Base-by-base conservation (phyloP, 169 alveolate genomes). In the Eimeria mitis region DNA sequence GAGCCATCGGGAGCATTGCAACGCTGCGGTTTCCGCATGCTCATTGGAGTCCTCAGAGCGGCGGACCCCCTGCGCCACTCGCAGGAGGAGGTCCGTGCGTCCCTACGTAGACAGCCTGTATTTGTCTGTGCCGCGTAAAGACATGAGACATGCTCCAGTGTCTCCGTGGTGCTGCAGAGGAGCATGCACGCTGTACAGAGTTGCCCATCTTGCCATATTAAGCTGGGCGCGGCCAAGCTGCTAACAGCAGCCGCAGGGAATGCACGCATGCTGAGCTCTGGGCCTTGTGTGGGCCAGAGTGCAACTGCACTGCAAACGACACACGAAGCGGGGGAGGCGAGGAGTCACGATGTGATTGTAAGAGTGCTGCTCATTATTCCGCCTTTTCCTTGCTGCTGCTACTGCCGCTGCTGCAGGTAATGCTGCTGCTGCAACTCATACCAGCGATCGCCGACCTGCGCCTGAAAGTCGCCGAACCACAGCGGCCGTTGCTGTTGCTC, bases 1-100 rank as follows among this genome's bases (percentile, higher is more conserved):
- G 90, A 83, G 90, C 90, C 90, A 19, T 83, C 90, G 49, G 90
- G 90, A 11, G 90, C 90, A 21, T 44, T 83, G 56, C 90, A 83
- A 56, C 90, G 90, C 71, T 54, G 90, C 37, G 90, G 90, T 75
- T 59, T 83, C 21, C 90, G 90, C 13, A 34, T 83, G 90, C 21
- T 83, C 37, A 37, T 34, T 59, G 90, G 90, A n/a, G 65, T 56
- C 71, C 68, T 83, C 73, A 52, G 90, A 56, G 90, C 90, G 56
- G 63, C 90, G 52, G 90, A 83, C 73, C 90, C 90, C 19, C 56
- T 83, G 61, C 90, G 90, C 56, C 90, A 83, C n/a, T 49, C 88
- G 47, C 90, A 83, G 31, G 73, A 83, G 6, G 75, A 83, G 90
- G 90, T 83, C n/a, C 52, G 81, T 83, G 25, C 31, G 81, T 11